Base-by-base conservation (phyloP, 495 filamentous ascomycete genomes). In the Xanthoparmelia taractica region DNA sequence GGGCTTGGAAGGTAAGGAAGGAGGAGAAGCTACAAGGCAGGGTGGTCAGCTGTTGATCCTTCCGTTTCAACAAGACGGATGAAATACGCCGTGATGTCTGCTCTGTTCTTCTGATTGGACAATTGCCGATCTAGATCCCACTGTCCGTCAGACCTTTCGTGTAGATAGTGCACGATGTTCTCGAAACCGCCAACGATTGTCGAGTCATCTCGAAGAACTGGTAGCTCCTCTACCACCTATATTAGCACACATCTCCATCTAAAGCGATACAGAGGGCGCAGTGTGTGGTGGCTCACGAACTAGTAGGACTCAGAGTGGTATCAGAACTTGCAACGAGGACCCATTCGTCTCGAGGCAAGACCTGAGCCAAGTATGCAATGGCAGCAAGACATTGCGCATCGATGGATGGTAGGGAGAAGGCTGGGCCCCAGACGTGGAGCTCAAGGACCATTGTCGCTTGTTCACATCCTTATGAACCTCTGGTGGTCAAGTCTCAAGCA, bases 401-500 rank as follows among this genome's bases (percentile, higher is more conserved):
- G 64, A 97, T 87, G 58, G 93, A 97, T 13, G 93, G 88, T 45
- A 97, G 82, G 34, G 79, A 80, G 73, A 95, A 95, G 41, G 87
- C 92, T 38, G 91, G 89, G 47, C 94, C 92, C 90, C 90, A 96
- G 66, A 96, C 82, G 73, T 96, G 89, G 45, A 97, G 83, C 80
- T 92, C 85, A 12, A 62, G n/a, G 11, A 41, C 34, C 60, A 62
- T 62, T 8, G 36, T 33, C 1, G 23, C 17, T 11, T 33, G 36
- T 1, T 58, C 11, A 27, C 4, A 4, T 15, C 15, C 23, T 8
- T 50, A 0, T 27, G 45, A 10, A 8, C 45, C n/a, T 47, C n/a
- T 45, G 20, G 20, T 20, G 17, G 2, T n/a, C n/a, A 25, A 8
- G 43, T 48, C n/a, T n/a, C 45, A 48, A 48, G 45, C n/a, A 29